Conservation (phyloP, 305 asterid species). For the Vinca major region DNA sequence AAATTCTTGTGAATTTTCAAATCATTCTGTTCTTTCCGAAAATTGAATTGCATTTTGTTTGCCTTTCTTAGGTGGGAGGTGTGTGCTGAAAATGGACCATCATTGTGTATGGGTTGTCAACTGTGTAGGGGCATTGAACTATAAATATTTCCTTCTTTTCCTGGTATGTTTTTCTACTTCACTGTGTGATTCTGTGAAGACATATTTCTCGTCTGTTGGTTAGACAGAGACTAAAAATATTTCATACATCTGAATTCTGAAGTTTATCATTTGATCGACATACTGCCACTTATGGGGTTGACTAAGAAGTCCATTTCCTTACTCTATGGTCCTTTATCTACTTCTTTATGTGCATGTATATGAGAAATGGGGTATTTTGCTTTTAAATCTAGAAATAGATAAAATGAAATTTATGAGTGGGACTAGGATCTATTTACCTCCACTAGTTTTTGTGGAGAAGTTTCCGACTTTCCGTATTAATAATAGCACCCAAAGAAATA, state of each 20-base stretch:
- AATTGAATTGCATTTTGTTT: conserved; percentile 19
- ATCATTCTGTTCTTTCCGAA: background rate
- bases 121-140: conserved; percentile 96
- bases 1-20: conserved; percentile 7
- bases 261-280: background rate
- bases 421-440: background rate
- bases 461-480: background rate
- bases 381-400: background rate
- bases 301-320: background rate
- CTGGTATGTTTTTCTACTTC: conserved; percentile 44
- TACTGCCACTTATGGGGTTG: background rate
- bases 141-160: conserved; percentile 95
- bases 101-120: conserved; percentile 99
- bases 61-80: conserved; percentile 73
- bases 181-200: background rate
- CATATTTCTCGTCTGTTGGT: background rate
- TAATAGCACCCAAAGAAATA: background rate
- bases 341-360: background rate
- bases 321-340: background rate
- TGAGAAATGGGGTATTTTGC: background rate
- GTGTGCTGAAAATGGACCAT: conserved; percentile 96
- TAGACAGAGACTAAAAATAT: background rate
- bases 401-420: background rate
- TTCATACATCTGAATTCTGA: background rate
- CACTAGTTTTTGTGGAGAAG: background rate